A percentile compares a stretch with the other conserved stretches of the same genome.
These are phyloP conservation scores for Epichloe glyceriae DNA, from an alignment of 2,329 filamentous ascomycete species.

Conservation along the genomic window DNA sequence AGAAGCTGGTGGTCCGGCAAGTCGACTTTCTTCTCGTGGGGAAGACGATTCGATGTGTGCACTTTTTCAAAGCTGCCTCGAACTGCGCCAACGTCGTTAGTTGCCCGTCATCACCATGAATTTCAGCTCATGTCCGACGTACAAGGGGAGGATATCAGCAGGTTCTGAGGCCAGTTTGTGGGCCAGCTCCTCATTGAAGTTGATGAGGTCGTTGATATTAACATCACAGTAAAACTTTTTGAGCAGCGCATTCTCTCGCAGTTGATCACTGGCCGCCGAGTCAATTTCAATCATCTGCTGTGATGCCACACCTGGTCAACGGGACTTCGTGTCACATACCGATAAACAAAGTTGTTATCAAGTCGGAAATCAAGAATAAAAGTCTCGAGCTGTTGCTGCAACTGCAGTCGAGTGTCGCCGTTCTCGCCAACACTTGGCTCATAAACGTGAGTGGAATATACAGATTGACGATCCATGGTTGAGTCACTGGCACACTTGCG, in stretches of 20 bases:
- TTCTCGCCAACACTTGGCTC: conserved; percentile 51
- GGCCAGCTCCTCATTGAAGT: conserved; percentile 88
- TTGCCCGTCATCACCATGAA: background rate
- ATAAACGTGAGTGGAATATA: conserved; percentile 75
- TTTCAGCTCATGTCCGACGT: conserved; percentile 17
- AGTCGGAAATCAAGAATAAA: conserved; percentile 92
- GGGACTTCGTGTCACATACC: conserved; percentile 37
- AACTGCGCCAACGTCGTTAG: conserved; percentile 44
- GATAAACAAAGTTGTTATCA: conserved; percentile 90
- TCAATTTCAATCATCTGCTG: conserved; percentile 6
- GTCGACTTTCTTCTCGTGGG: conserved; percentile 49
- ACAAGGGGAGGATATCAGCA: conserved; percentile 80
- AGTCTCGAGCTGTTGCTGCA: conserved; percentile 69
- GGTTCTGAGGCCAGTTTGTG: conserved; percentile 83
- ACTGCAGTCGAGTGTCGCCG: conserved; percentile 56
- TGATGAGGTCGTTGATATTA: conserved; percentile 90
- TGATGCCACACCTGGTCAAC: background rate
- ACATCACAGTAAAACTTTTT: conserved; percentile 95
- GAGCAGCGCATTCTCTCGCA: conserved; percentile 85
- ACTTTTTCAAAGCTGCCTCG: conserved; percentile 77
- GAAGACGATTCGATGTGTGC: conserved; percentile 87
- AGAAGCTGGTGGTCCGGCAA: conserved; percentile 90
- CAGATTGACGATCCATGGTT: conserved; percentile 73
- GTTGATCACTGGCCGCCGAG: conserved; percentile 60
- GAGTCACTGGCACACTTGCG: background rate